Base-by-base conservation (phyloP, 441 rosid genomes). In the Erysimum cheiri region DNA sequence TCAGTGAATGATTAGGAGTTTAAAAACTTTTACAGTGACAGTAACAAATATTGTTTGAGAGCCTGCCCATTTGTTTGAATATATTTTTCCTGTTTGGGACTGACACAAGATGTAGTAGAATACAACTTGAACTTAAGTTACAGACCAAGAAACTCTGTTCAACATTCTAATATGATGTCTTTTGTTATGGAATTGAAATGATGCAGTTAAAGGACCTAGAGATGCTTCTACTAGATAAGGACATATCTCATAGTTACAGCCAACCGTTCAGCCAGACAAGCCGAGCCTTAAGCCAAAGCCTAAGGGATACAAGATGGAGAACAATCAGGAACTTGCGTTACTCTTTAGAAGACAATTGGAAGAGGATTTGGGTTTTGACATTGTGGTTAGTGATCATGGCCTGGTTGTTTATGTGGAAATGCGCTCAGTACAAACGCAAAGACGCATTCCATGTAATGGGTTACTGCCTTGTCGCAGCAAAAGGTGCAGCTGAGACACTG, bases 401-500 rank as follows among this genome's bases (percentile, higher is more conserved):
- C 4, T 84, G 78, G 8, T 72, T 88, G 14, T 84, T 88, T 64
- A 52, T 79, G 17, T 88, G 93, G 90, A 88, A 85, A 64, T 85
- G 80, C 60, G 4, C 59, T 17, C 86, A 84, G 44, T 88, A 88
- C 78, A 83, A 73, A 73, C 84, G 71, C 52, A 85, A 81, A 69
- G 39, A 26, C 11, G 85, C 90, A 15, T 88, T 72, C 52, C 31
- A 76, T 28, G 82, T 88, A 35, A 85, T 88, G 93, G 88, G 87
- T 62, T 88, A 85, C 52, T 88, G 93, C 57, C 85, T 88, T 53
- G 79, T 81, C 44, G 63, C 78, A 14, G 90, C 90, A 1, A 88
- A 88, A 65, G 93, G 93, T 0, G 88, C 90, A 4, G 93, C 88
- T n/a, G 93, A 88, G 70, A 88, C 86, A 0, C 75, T 88, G 37